Evolutionary conservation across 2,329 filamentous ascomycete genomes (phyloP), one percentile per base, ranked within the genome.

Genomic region (Metarhizium guizhouense): DNA sequence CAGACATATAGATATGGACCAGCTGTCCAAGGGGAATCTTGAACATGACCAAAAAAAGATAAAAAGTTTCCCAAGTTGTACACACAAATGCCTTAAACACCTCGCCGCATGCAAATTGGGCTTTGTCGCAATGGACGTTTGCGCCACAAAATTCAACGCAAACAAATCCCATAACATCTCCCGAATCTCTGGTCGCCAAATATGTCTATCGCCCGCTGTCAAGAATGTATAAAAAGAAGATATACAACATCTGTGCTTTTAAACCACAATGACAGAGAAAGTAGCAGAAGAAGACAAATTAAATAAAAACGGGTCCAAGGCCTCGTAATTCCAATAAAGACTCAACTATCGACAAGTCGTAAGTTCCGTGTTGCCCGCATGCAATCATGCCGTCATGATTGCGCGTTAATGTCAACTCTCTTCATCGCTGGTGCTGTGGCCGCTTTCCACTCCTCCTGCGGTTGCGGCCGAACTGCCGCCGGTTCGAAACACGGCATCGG

Each of bases 381-480:
- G 18, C n/a, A 20, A 45, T 16, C 42, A 11, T 13, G 20, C n/a
- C 25, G n/a, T 47, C 7, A 14, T 32, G 25, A 29, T 6, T 13
- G 30, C 13, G 45, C 11, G 20, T 51, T 30, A 32, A 30, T 8
- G 36, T 52, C 47, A 58, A 14, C 16, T 54, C 20, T 51, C 52
- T 38, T 54, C 52, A 10, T 56, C 52, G 40, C 51, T 70, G 48
- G 66, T 74, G 54, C 61, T 70, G 59, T 71, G 72, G 0, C 68
- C 68, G 54, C 74, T 76, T 56, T 66, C 67, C 1, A 66, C 64
- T 4, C 67, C 73, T 4, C 72, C 73, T 16, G 69, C 72, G 2
- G 74, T 76, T 4, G 73, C 74, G 7, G 65, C 67, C 3, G 74
- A 76, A 36, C 71, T 75, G 6, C 65, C 66, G 20, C 61, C 62